Base-by-base conservation (phyloP, 164 flowering plant genomes). In the Umbilicus rupestris region DNA sequence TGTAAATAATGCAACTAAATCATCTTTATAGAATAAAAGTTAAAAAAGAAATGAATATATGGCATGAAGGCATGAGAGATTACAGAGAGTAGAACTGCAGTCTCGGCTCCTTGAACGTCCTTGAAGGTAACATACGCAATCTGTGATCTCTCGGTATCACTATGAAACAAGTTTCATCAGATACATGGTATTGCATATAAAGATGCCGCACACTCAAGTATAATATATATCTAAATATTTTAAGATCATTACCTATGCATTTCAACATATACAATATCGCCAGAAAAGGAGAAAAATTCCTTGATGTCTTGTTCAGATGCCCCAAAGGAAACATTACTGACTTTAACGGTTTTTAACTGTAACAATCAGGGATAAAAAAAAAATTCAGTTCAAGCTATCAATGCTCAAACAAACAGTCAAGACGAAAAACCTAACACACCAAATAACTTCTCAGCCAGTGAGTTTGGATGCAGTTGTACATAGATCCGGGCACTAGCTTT, bases 31-130 rank as follows among this genome's bases (percentile, higher is more conserved):
- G 11, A 3, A 9, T 41, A 8, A 41, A 41, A 41, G 44, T 41
- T 41, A 4, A 41, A 6, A 47, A 17, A 17, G 19, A n/a, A 47
- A 47, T 19, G 24, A 17, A 52, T 52, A 22, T 2, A 52, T 52
- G 14, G 3, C 58, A 52, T 22, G 28, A 10, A 24, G 29, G 29
- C 24, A 52, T 22, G 29, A 24, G 30, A 22, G 67, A 64, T 66
- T 73, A 81, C 84, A 62, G 81, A 74, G 62, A 81, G 80, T 57
- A 78, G 84, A 68, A 74, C 57, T 39, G 85, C 83, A 67, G 90
- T 85, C 59, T 83, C 86, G 22, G 87, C 87, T 57, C 90, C 90
- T 69, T 83, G 81, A 15, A 74, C 33, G 70, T 85, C 90, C 72
- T 83, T 85, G 77, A 85, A 85, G 45, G 83, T 82, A 35, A 84